These are phyloP conservation scores for Murraya paniculata DNA, from an alignment of 345 rosid genomes.

Conservation along the genomic window DNA sequence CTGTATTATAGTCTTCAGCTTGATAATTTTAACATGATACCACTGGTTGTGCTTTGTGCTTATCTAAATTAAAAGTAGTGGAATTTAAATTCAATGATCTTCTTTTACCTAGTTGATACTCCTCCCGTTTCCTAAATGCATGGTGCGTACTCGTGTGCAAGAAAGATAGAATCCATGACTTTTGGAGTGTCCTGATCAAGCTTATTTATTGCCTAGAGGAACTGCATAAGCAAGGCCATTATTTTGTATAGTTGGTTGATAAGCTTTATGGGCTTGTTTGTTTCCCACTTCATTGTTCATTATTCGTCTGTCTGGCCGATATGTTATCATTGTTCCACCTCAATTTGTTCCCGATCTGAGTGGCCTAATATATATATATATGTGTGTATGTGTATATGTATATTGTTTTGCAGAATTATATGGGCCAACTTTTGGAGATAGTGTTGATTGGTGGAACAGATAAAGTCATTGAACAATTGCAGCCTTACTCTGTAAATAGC, in stretches of 20 bases:
- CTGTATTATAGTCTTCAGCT: not conserved
- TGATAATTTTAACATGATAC: not conserved
- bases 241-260: not conserved
- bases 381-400: slow-evolving; percentile 5
- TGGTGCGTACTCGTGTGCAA: not conserved
- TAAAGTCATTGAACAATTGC: slow-evolving; percentile 41
- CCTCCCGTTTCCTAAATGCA: not conserved
- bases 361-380: slow-evolving; percentile 14
- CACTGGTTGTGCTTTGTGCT: not conserved
- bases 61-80: not conserved
- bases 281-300: not conserved
- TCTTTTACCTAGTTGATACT: not conserved
- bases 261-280: not conserved
- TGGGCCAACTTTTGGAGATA: slow-evolving; percentile 65
- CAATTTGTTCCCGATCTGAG: slow-evolving; percentile 11
- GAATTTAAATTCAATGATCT: not conserved
- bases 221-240: not conserved
- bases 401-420: slow-evolving; percentile 46
- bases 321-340: not conserved
- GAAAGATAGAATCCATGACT: not conserved
- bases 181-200: not conserved
- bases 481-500: slow-evolving; percentile 44
- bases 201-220: not conserved
- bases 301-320: not conserved
- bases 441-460: slow-evolving; percentile 62